A percentile compares a stretch with the other conserved stretches of the same genome.
These are phyloP conservation scores for Alternaria sp. DNA, from an alignment of 2,329 filamentous ascomycete genomes.

Conservation along the genomic window DNA sequence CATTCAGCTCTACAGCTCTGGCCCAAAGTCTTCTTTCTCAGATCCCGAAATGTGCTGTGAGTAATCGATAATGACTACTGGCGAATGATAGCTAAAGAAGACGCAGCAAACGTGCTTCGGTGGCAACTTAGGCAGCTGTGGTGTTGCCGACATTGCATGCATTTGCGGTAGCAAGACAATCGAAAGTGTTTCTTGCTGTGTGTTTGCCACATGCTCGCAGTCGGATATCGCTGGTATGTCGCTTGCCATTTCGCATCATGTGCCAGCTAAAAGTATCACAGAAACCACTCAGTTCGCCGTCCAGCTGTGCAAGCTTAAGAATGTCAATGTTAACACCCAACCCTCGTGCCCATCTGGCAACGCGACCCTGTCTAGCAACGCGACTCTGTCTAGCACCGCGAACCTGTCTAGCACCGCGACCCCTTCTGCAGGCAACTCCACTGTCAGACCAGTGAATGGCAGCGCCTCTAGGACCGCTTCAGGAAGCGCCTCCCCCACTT, in stretches of 20 bases:
- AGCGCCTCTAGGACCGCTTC: slow-evolving; percentile 2
- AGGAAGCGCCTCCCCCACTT: background rate
- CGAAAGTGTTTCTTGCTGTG: slow-evolving; percentile 55
- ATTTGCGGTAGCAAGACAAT: slow-evolving; percentile 55
- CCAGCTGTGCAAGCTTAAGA: slow-evolving; percentile 1
- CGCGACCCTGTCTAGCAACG: background rate
- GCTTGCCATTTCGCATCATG: background rate
- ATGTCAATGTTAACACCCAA: background rate
- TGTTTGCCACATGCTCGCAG: slow-evolving; percentile 52
- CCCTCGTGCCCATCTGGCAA: slow-evolving; percentile 6
- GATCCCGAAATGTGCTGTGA: slow-evolving; percentile 43
- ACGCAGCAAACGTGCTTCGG: slow-evolving; percentile 50
- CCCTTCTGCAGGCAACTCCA: background rate
- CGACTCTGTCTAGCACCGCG: background rate
- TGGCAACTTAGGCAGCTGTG: slow-evolving; percentile 51
- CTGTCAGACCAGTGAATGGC: background rate
- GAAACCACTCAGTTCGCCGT: background rate
- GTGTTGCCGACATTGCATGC: slow-evolving; percentile 53
- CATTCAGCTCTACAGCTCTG: slow-evolving; percentile 36
- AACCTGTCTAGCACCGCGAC: background rate
- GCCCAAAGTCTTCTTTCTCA: slow-evolving; percentile 36
- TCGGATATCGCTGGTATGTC: slow-evolving; percentile 34
- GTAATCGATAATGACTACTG: slow-evolving; percentile 8
- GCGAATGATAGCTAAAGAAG: background rate
- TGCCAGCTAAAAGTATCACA: background rate